These are phyloP conservation scores for Ascochyta koolunga DNA, from an alignment of 2,329 filamentous ascomycete species.

Conservation along the genomic window DNA sequence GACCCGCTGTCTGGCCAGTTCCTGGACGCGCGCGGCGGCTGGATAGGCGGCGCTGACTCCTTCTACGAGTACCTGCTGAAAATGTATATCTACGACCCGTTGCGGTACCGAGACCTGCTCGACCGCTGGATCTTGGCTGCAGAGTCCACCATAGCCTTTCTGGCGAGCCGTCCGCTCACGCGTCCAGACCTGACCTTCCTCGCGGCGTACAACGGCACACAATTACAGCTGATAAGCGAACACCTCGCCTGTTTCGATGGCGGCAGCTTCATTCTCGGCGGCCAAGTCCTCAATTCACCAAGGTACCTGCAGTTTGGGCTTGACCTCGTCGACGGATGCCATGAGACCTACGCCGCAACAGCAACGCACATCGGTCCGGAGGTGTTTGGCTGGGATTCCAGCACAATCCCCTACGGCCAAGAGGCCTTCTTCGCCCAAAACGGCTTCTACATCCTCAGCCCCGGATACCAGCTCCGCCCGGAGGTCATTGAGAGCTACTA, in stretches of 20 bases:
- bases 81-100: conserved; percentile 81
- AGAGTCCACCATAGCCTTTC: conserved; percentile 74
- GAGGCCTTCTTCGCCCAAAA: conserved; percentile 66
- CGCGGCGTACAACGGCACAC: conserved; percentile 60
- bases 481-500: conserved; percentile 86
- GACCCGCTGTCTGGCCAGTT: conserved; percentile 71
- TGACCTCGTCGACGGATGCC: conserved; percentile 72
- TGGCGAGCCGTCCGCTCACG: conserved; percentile 70
- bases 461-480: conserved; percentile 72
- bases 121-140: conserved; percentile 77
- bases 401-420: conserved; percentile 44
- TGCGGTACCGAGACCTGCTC: conserved; percentile 67
- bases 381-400: conserved; percentile 49
- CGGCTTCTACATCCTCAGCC: conserved; percentile 73
- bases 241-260: conserved; percentile 80
- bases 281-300: conserved; percentile 68
- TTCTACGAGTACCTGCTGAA: conserved; percentile 93
- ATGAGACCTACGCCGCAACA: conserved; percentile 72
- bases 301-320: conserved; percentile 78
- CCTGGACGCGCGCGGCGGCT: conserved; percentile 70
- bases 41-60: conserved; percentile 77
- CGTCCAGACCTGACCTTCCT: conserved; percentile 76
- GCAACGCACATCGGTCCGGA: conserved; percentile 80
- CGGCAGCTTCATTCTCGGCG: conserved; percentile 84
- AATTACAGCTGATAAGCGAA: conserved; percentile 47